Percentiles rank a stretch among this genome's conserved stretches.
Conservation (phyloP, 371 early-diverging fungal species). For the Rhizomucor miehei region DNA sequence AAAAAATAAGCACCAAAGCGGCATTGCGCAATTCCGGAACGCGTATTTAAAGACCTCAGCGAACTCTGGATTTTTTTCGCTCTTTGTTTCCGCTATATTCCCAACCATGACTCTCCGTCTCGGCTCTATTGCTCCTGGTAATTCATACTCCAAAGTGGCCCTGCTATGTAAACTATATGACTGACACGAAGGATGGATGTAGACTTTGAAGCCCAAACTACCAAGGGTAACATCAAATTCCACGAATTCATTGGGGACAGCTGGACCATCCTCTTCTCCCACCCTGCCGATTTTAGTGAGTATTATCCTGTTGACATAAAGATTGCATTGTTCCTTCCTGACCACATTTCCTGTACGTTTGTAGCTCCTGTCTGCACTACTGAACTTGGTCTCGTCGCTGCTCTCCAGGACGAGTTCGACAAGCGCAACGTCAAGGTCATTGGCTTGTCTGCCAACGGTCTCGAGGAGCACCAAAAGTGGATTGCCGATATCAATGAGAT, state of each 20-base stretch:
- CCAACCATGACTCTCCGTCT: constrained; percentile 61
- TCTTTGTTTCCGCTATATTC: constrained; percentile 7
- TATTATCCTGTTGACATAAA: not conserved
- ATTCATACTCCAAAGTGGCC: not conserved
- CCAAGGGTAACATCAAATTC: constrained; percentile 85
- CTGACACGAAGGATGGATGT: not conserved
- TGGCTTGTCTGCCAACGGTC: constrained; percentile 87
- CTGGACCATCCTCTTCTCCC: constrained; percentile 94
- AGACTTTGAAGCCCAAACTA: constrained; percentile 85
- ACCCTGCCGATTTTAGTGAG: constrained; percentile 92
- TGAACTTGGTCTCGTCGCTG: constrained; percentile 90
- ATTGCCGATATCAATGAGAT: constrained; percentile 89
- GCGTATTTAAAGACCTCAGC: no score
- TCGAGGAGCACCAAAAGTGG: constrained; percentile 84
- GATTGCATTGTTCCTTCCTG: not conserved
- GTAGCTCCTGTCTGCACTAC: constrained; percentile 93
- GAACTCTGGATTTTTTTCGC: not conserved
- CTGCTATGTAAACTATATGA: not conserved
- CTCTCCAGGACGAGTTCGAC: constrained; percentile 72
- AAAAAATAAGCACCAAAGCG: no score
- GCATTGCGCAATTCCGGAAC: constrained; percentile 2
- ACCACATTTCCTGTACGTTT: not conserved
- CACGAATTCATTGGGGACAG: constrained; percentile 82
- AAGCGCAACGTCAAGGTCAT: constrained; percentile 86
- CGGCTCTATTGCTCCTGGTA: constrained; percentile 63